Evolutionary conservation across 2,329 filamentous ascomycete genomes (phyloP), one percentile per base, ranked within the genome.

Genomic region (Apiospora aurea): DNA sequence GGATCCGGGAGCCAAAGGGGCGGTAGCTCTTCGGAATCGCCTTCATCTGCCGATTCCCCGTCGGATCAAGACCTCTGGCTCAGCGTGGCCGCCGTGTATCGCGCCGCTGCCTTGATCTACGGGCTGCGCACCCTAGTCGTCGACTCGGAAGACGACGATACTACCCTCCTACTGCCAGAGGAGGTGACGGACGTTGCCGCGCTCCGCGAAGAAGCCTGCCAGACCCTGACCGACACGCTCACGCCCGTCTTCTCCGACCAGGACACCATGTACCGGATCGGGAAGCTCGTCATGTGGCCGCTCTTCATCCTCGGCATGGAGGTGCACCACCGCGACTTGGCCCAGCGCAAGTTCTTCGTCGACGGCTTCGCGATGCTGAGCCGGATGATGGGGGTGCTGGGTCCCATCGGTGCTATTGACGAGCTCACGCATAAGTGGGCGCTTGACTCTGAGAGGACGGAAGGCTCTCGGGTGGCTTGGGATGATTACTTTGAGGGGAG

Each of bases 201-300:
- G 16, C 53, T 73, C 3, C 72, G 72, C 1, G 24, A 29, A 26
- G 67, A 67, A 34, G 69, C 70, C 18, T 29, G 69, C 4, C 21
- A 41, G 24, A n/a, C 41, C 5, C 51, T 73, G 10, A 26, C 47
- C 53, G 51, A 57, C 14, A 68, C 57, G 0, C 38, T 73, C 2
- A 64, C 44, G 1, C 70, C 72, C n/a, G 67, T 73, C 13, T 73
- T 73, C 46, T 51, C 72, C 4, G 67, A 73, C 46, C 67, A 67
- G 7, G 38, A 57, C 29, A 67, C 51, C 43, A 71, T 73, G 72
- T 68, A 73, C 57, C 51, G 69, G 14, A 69, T 73, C n/a, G 72
- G 72, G 8, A 73, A 71, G 34, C 70, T 73, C 16, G 70, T 73
- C 51, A 69, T 73, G 70, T 73, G 72, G 72, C 72, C 70, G n/a